phyloP scores from a whole-genome alignment of 768 basidiomycete species.

The Hygrophorus russula region DNA sequence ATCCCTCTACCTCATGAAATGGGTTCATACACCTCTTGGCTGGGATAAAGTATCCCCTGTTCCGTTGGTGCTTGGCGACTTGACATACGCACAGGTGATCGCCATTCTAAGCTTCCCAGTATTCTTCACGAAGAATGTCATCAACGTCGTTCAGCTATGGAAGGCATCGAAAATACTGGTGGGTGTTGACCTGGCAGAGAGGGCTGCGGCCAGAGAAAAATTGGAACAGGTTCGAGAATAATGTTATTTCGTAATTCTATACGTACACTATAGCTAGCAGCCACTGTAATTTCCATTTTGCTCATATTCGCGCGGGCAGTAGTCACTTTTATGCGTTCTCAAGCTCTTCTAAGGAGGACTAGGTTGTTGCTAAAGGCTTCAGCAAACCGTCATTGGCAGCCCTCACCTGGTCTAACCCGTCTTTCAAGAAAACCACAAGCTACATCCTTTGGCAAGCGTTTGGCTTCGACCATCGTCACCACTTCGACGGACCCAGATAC shows the following conservation, averaged over 20 bases:
- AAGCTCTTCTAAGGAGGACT: constrained; percentile 26
- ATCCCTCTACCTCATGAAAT: constrained; percentile 86
- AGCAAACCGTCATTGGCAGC: constrained; percentile 9
- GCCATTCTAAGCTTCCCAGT: constrained; percentile 55
- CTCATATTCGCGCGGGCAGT: too few species aligned
- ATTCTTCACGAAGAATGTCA: constrained; percentile 76
- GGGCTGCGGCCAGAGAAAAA: constrained; percentile 49
- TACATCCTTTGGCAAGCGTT: neutral
- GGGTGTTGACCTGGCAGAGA: constrained; percentile 83
- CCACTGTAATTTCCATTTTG: too few species aligned
- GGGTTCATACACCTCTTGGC: constrained; percentile 62
- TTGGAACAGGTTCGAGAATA: constrained; percentile 8
- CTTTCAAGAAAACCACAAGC: neutral
- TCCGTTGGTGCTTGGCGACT: constrained; percentile 15
- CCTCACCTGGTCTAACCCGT: constrained; percentile 4
- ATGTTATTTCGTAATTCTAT: constrained; percentile 6
- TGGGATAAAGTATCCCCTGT: constrained; percentile 16
- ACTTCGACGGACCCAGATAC: constrained; percentile 8
- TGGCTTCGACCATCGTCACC: constrained; percentile 12
- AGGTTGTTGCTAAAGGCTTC: constrained; percentile 24
- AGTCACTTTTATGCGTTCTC: constrained; percentile 27
- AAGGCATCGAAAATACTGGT: constrained; percentile 94
- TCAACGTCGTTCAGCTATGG: constrained; percentile 96
- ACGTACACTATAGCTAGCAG: too few species aligned
- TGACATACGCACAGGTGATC: constrained; percentile 72